phyloP scores from a whole-genome alignment of 805 yeast species.

The Candida gorgasii region DNA sequence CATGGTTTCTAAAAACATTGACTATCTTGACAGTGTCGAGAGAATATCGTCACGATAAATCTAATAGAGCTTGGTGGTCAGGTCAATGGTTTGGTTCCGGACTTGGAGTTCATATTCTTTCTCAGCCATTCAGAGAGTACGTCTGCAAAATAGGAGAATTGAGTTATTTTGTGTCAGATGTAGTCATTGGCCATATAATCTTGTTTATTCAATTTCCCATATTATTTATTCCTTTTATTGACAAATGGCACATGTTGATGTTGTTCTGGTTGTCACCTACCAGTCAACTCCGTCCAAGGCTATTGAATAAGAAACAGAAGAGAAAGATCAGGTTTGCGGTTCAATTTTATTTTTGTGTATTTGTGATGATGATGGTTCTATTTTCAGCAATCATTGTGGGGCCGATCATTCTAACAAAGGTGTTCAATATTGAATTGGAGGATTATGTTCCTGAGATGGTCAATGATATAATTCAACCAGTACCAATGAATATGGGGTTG shows the following conservation, averaged over 20 bases:
- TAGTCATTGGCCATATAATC: slow-evolving; percentile 57
- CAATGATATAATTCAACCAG: slow-evolving; percentile 44
- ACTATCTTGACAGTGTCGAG: slow-evolving; percentile 55
- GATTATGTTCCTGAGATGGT: slow-evolving; percentile 41
- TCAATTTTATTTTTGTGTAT: slow-evolving; percentile 33
- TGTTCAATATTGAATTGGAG: slow-evolving; percentile 40
- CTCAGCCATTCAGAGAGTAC: slow-evolving; percentile 67
- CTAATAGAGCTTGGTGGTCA: slow-evolving; percentile 65
- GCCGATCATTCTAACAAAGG: slow-evolving; percentile 39
- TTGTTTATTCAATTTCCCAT: slow-evolving; percentile 61
- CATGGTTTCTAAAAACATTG: slow-evolving; percentile 52
- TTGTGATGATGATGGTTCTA: slow-evolving; percentile 24
- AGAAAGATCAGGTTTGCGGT: slow-evolving; percentile 39
- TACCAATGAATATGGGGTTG: slow-evolving; percentile 20
- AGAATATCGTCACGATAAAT: slow-evolving; percentile 59
- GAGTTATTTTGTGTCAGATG: slow-evolving; percentile 68
- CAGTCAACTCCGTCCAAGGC: slow-evolving; percentile 48
- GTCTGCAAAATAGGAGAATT: slow-evolving; percentile 64
- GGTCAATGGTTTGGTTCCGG: slow-evolving; percentile 69
- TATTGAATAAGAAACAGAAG: slow-evolving; percentile 45
- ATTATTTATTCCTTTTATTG: slow-evolving; percentile 61
- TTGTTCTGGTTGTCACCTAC: slow-evolving; percentile 68
- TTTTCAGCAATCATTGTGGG: slow-evolving; percentile 36
- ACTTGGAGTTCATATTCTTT: slow-evolving; percentile 58
- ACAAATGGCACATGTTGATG: slow-evolving; percentile 65